phyloP scores from a whole-genome alignment of 305 asterid species.

The Ilex paraguariensis region DNA sequence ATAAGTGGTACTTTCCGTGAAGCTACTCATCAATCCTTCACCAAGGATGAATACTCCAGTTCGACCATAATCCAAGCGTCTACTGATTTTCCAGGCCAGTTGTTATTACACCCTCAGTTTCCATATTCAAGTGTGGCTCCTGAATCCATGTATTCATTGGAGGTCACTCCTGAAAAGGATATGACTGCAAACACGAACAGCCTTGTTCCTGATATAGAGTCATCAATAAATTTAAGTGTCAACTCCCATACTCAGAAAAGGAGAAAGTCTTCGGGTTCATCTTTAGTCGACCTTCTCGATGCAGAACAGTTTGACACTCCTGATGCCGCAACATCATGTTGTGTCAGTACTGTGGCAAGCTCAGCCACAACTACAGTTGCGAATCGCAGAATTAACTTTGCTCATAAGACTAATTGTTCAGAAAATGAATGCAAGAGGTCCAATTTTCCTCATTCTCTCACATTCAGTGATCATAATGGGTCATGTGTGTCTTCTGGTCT shows the following conservation, averaged over 20 bases:
- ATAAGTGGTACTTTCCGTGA: conserved; percentile 22
- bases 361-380: conserved; percentile 31
- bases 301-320: conserved; percentile 33
- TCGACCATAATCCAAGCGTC: conserved; percentile 27
- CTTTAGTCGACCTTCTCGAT: conserved; percentile 34
- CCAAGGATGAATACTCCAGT: conserved; percentile 36
- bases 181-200: conserved; percentile 27
- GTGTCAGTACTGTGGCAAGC: conserved; percentile 41
- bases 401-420: conserved; percentile 23
- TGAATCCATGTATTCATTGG: conserved; percentile 26
- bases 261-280: conserved; percentile 43
- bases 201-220: conserved; percentile 44
- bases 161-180: conserved; percentile 47
- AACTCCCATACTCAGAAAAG: conserved; percentile 60
- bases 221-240: conserved; percentile 51
- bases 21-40: conserved; percentile 31
- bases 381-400: conserved; percentile 17
- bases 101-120: conserved; percentile 28
- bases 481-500: conserved; percentile 32
- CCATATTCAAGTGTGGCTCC: conserved; percentile 30
- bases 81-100: conserved; percentile 30
- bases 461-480: conserved; percentile 23
- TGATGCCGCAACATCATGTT: conserved; percentile 30
- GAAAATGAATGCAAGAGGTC: conserved; percentile 26
- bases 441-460: conserved; percentile 19